A percentile compares a stretch with the other conserved stretches of the same genome.
Evolutionary conservation across 2,329 filamentous ascomycete species (phyloP).

Genomic region (Massarina eburnea): DNA sequence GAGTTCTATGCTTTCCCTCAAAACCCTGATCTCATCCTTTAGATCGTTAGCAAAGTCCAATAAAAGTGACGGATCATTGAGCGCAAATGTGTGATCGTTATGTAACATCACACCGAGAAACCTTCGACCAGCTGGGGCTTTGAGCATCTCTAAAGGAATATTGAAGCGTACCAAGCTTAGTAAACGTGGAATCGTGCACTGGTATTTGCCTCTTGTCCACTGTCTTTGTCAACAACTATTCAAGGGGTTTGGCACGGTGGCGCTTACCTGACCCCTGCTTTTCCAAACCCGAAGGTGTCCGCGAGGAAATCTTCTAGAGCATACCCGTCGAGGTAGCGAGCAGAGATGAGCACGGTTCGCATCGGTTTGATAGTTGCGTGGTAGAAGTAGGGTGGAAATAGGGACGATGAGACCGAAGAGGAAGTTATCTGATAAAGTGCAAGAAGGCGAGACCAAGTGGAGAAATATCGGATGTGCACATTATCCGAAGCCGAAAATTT

Average conservation of each 20-base stretch:
- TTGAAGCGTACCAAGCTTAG: neutral
- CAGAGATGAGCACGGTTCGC: constrained; percentile 2
- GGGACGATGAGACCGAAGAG: too few species aligned
- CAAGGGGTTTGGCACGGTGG: neutral
- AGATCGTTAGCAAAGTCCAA: neutral
- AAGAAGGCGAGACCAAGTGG: too few species aligned
- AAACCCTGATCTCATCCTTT: neutral
- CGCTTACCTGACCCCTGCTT: constrained; percentile 1
- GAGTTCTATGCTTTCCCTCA: neutral
- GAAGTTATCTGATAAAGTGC: too few species aligned
- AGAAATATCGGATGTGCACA: too few species aligned
- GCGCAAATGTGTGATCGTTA: too few species aligned
- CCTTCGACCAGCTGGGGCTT: too few species aligned
- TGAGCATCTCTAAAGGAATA: neutral
- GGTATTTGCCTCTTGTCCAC: constrained; percentile 4
- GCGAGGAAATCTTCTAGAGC: constrained; percentile 3
- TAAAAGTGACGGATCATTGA: too few species aligned
- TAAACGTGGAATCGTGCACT: constrained; percentile 3
- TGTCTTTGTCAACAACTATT: neutral
- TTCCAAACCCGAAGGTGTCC: neutral
- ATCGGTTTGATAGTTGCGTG: too few species aligned
- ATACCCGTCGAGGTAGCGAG: constrained; percentile 4
- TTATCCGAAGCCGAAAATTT: too few species aligned
- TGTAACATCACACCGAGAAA: too few species aligned
- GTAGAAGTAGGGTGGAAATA: too few species aligned